Evolutionary conservation across 345 rosid genomes (phyloP).

Genomic region (Anastatica hierochuntica): DNA sequence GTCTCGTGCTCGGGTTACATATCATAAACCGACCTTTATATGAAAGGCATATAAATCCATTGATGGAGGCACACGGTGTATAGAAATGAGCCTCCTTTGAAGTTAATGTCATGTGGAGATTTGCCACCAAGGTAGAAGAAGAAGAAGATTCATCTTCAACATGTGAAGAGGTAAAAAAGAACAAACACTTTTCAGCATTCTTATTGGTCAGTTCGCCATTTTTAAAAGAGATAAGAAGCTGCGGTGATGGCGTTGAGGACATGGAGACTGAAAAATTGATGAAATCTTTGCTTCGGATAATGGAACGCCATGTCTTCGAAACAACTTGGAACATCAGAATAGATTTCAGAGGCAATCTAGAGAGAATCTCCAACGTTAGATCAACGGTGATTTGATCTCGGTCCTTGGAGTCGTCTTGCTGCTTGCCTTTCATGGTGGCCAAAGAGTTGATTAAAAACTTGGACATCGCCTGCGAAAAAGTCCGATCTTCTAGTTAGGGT

Average conservation of each 20-base stretch:
- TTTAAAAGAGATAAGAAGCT: neutral
- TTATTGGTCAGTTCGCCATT: neutral
- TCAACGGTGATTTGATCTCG: neutral
- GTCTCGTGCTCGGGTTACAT: constrained; percentile 2
- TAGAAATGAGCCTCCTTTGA: neutral
- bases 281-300: constrained; percentile 1
- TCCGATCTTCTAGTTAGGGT: no score
- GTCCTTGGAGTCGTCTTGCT: neutral
- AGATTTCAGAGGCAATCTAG: neutral
- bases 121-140: neutral
- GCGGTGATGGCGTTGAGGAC: neutral
- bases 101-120: neutral
- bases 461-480: no score
- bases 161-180: neutral
- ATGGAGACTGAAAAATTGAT: neutral
- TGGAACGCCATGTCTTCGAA: constrained; percentile 1
- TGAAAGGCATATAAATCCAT: neutral
- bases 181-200: neutral
- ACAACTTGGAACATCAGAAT: neutral
- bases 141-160: neutral
- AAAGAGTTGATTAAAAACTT: no score
- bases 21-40: neutral
- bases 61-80: neutral
- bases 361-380: neutral
- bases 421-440: neutral